These are phyloP conservation scores for Aspergillus sclerotialis DNA, from an alignment of 2,329 filamentous ascomycete species.

Conservation along the genomic window DNA sequence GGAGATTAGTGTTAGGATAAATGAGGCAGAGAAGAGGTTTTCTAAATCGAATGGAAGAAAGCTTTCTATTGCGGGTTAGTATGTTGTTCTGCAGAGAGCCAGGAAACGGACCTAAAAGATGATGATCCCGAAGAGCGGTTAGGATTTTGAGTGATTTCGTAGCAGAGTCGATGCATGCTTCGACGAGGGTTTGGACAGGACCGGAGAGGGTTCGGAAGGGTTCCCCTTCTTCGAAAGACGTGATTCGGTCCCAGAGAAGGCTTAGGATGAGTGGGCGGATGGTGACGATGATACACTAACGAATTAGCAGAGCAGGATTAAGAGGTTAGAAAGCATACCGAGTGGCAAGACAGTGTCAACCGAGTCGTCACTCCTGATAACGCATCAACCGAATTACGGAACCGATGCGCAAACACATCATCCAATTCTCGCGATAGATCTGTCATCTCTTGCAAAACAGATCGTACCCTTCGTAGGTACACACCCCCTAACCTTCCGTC, in stretches of 20 bases:
- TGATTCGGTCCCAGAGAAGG: conserved; percentile 13
- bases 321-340: conserved; percentile 12
- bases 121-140: conserved; percentile 16
- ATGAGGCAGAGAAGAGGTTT: conserved; percentile 25
- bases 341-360: conserved; percentile 24
- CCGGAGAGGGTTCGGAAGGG: conserved; percentile 11
- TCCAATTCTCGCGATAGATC: conserved; percentile 27
- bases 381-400: conserved; percentile 28
- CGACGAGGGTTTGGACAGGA: conserved; percentile 14
- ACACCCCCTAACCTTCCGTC: conserved; percentile 19
- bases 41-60: conserved; percentile 31
- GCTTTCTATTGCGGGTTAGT: conserved; percentile 10
- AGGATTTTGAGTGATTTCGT: conserved; percentile 15
- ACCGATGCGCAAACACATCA: conserved; percentile 25
- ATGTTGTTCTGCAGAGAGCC: neutral
- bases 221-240: conserved; percentile 11
- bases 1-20: conserved; percentile 24
- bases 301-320: neutral
- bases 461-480: conserved; percentile 26
- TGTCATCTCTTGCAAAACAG: conserved; percentile 26
- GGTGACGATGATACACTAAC: conserved; percentile 21
- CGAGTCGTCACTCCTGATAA: conserved; percentile 32
- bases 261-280: conserved; percentile 15
- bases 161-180: conserved; percentile 17
- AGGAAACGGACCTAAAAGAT: conserved; percentile 12